Evolutionary conservation across 768 basidiomycete genomes (phyloP).

Genomic region (Sarcomyxa edulis): DNA sequence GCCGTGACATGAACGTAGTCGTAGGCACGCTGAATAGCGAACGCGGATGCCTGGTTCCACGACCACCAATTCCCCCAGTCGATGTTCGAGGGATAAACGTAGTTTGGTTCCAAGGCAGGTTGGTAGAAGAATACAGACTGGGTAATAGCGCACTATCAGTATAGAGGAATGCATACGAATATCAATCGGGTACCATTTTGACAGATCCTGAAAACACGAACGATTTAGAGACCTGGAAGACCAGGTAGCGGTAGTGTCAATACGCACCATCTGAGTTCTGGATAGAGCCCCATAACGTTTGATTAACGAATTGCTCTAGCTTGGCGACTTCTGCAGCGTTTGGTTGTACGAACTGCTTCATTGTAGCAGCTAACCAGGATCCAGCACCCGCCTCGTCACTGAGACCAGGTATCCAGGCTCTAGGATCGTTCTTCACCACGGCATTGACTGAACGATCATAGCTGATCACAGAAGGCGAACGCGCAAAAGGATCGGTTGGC

Average conservation of each 20-base stretch:
- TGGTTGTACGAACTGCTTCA: slow-evolving; percentile 54
- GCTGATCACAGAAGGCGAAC: slow-evolving; percentile 49
- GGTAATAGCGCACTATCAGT: not conserved
- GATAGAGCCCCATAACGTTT: slow-evolving; percentile 42
- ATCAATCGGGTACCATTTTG: slow-evolving; percentile 33
- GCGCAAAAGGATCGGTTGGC: slow-evolving; percentile 44
- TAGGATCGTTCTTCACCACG: slow-evolving; percentile 41
- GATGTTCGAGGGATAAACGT: slow-evolving; percentile 42
- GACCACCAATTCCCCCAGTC: slow-evolving; percentile 55
- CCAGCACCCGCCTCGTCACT: slow-evolving; percentile 59
- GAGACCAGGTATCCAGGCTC: slow-evolving; percentile 57
- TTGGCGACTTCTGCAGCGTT: slow-evolving; percentile 48
- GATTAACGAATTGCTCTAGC: slow-evolving; percentile 42
- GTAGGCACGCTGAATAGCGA: slow-evolving; percentile 44
- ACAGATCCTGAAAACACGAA: slow-evolving; percentile 33
- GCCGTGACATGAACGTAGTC: slow-evolving; percentile 46
- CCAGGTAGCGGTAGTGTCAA: not conserved
- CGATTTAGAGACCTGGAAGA: not conserved
- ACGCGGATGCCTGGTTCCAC: slow-evolving; percentile 45
- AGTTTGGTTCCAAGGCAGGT: slow-evolving; percentile 36
- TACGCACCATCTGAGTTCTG: slow-evolving; percentile 42
- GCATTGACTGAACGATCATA: slow-evolving; percentile 49
- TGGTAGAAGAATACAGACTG: slow-evolving; percentile 51
- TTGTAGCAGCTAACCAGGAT: slow-evolving; percentile 49
- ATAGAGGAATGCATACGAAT: not conserved